Evolutionary conservation across 2,329 filamentous ascomycete genomes (phyloP), one percentile per base, ranked within the genome.

Genomic region (Claviceps sorghi): DNA sequence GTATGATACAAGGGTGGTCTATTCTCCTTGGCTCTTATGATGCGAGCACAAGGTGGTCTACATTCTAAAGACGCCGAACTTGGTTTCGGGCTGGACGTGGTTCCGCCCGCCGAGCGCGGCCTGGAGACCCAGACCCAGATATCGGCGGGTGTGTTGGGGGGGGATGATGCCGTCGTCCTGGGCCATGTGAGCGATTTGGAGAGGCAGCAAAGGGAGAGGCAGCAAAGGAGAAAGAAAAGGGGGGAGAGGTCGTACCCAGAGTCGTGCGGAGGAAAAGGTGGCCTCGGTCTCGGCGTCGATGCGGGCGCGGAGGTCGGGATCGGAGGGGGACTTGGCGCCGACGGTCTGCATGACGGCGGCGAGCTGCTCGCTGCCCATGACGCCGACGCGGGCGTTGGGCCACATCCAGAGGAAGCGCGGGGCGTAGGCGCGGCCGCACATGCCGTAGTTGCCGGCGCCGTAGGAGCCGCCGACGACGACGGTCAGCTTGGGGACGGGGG

Each of bases 361-460:
- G 38, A 98, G 75, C 72, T 97, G 91, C 69, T 96, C 91, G 42
- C 86, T 79, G 21, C 93, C 93, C 93, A 98, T 98, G 60, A 98
- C 90, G 34, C 87, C 88, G 50, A 95, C 88, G 64, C 86, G 86
- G n/a, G 93, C 89, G 60, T 95, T 95, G 42, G 93, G 93, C 93
- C 93, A 98, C 76, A 91, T 94, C 82, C 88, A 96, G 55, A 97
- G 69, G 67, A 97, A 88, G 13, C 89, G 76, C 0, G 91, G 91
- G n/a, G 80, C 81, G 68, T 96, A 98, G 2, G 93, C 91, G 49
- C 93, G 79, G 22, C 93, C 93, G 64, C 88, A 97, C 93, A 98
- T 98, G 61, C 91, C 93, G 65, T 98, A 98, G 68, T 97, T 98
- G 4, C 93, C 93, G 8, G 91, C 91, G 54, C 91, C 91, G 58